These are phyloP conservation scores for Brassica cretica DNA, from an alignment of 345 rosid species.

Conservation along the genomic window DNA sequence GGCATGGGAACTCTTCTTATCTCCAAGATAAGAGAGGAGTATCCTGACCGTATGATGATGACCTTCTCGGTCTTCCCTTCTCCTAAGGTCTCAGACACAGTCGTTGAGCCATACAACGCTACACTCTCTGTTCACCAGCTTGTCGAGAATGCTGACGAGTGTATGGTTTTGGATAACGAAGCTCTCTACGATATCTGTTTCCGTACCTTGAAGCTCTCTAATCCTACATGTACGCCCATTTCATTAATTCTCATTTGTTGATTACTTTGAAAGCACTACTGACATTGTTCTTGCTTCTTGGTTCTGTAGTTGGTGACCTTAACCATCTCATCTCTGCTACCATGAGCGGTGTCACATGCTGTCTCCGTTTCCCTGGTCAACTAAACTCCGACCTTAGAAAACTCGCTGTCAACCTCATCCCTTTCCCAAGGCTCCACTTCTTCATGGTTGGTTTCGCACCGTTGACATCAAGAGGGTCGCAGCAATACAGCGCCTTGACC, in stretches of 20 bases:
- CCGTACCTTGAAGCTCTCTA: background rate
- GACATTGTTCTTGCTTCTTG: background rate
- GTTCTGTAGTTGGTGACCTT: background rate
- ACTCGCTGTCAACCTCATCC: background rate
- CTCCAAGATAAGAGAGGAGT: background rate
- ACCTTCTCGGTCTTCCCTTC: background rate
- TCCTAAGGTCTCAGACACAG: background rate
- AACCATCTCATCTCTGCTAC: background rate
- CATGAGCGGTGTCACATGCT: conserved; percentile 1
- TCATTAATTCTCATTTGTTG: background rate
- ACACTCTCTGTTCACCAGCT: background rate
- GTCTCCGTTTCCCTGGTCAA: conserved; percentile 4
- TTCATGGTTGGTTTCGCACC: conserved; percentile 2
- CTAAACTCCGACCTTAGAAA: conserved; percentile 1
- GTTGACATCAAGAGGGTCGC: background rate
- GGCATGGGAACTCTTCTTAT: background rate
- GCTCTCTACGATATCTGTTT: background rate
- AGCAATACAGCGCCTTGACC: background rate
- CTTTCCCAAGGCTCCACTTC: conserved; percentile 6
- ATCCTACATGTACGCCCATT: background rate
- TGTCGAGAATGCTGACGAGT: background rate
- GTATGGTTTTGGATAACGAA: background rate
- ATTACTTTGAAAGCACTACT: background rate
- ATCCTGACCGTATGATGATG: conserved; percentile 1
- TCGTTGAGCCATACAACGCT: conserved; percentile 1